A percentile compares a stretch with the other conserved stretches of the same genome.
phyloP scores from a whole-genome alignment of 2,329 filamentous ascomycete genomes.

The Cladosporium phlei region DNA sequence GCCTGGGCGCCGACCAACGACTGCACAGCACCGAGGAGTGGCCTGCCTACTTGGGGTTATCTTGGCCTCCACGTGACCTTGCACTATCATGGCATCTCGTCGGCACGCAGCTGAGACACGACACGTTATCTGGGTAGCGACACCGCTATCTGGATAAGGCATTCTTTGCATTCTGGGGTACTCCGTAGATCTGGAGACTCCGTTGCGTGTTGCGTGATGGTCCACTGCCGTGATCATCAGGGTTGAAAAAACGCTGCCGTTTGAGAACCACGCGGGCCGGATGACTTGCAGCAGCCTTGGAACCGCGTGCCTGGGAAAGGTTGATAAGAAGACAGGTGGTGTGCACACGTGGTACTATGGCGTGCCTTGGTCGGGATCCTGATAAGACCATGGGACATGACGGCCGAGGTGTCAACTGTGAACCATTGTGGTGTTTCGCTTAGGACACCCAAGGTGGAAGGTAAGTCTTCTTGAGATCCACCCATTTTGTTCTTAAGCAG shows the following conservation, averaged over 20 bases:
- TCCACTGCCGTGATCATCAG: background rate
- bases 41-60: slow-evolving; percentile 13
- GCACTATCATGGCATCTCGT: background rate
- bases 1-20: slow-evolving; percentile 5
- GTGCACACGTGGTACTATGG: slow-evolving; percentile 4
- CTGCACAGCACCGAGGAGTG: background rate
- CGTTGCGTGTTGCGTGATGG: slow-evolving; percentile 1
- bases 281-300: slow-evolving; percentile 5
- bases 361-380: background rate
- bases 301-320: background rate
- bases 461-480: background rate
- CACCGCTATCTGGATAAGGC: background rate
- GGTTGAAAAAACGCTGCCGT: background rate
- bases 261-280: background rate
- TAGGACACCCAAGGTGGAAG: too few species aligned
- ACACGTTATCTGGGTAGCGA: slow-evolving; percentile 2
- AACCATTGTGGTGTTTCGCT: background rate
- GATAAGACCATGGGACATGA: background rate
- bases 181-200: slow-evolving; percentile 2
- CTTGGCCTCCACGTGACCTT: slow-evolving; percentile 9
- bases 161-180: slow-evolving; percentile 6
- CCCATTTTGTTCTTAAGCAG: too few species aligned
- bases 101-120: background rate
- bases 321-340: slow-evolving; percentile 4
- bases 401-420: background rate